phyloP scores from a whole-genome alignment of 164 flowering plant species.

The Berberis vulgaris region DNA sequence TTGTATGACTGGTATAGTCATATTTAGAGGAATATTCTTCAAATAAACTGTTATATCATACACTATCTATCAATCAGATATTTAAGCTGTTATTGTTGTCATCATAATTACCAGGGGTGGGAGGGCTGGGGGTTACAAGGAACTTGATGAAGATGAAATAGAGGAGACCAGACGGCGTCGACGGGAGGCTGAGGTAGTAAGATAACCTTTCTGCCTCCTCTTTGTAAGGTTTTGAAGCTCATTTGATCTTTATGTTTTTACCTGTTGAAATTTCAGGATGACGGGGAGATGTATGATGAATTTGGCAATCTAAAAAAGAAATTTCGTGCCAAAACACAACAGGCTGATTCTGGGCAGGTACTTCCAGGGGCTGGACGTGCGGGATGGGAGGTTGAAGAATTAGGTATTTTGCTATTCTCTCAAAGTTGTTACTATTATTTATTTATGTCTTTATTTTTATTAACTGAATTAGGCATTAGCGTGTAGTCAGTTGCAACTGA shows the following conservation, averaged over 20 bases:
- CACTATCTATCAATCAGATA: no score
- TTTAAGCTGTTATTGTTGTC: not conserved
- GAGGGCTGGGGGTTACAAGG: constrained; percentile 97
- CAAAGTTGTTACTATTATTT: not conserved
- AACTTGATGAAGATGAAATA: constrained; percentile 95
- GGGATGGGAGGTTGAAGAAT: constrained; percentile 95
- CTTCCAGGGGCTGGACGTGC: constrained; percentile 92
- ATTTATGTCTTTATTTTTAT: no score
- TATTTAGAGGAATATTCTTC: no score
- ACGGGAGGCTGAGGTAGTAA: constrained; percentile 87
- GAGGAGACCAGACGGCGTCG: constrained; percentile 87
- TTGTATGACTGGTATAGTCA: no score
- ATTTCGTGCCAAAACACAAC: constrained; percentile 79
- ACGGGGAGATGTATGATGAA: constrained; percentile 98
- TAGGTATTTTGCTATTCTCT: constrained; percentile 41
- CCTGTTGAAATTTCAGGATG: constrained; percentile 53
- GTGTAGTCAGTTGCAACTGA: no score
- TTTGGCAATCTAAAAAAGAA: constrained; percentile 98
- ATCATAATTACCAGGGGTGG: constrained; percentile 63
- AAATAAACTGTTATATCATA: no score
- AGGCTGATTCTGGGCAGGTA: constrained; percentile 47
- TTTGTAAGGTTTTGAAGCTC: constrained; percentile 1
- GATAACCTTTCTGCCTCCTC: not conserved
- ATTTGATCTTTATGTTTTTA: constrained; percentile 5
- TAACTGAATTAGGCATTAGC: no score